Evolutionary conservation across 139 green algal genomes (phyloP).

Genomic region (Chlamydomonas sphaeroides): DNA sequence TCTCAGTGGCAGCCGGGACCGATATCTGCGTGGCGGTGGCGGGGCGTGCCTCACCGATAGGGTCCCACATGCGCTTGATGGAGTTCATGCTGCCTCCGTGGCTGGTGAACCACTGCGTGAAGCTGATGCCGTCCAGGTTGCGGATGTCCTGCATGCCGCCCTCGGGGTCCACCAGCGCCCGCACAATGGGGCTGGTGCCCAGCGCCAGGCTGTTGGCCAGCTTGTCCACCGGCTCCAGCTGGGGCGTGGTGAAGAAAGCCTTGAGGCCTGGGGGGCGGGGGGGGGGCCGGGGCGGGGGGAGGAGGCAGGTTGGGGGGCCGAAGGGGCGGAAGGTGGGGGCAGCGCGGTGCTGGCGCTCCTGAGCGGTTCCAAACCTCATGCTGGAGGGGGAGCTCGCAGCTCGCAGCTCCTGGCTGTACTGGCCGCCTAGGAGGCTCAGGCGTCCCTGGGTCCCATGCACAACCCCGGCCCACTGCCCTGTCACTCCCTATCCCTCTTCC

Average conservation of each 20-base stretch:
- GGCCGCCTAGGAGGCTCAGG: no score
- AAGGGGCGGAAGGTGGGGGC: no score
- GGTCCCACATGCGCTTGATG: constrained; percentile 97
- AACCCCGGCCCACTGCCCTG: no score
- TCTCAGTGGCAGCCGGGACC: no score
- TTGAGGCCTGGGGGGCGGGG: constrained; percentile 84
- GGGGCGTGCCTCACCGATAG: constrained; percentile 76
- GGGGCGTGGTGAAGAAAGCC: constrained; percentile 96
- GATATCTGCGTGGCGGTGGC: no score
- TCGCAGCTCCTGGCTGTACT: no score
- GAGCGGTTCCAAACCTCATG: no score
- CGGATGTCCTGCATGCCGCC: constrained; percentile 87
- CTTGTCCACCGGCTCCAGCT: constrained; percentile 90
- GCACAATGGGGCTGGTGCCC: constrained; percentile 91
- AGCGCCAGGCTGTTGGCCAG: constrained; percentile 88
- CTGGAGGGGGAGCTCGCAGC: no score
- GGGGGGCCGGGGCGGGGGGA: background rate
- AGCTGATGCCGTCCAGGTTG: constrained; percentile 86
- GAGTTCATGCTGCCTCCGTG: constrained; percentile 83
- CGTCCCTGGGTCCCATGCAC: no score
- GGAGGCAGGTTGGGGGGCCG: no score
- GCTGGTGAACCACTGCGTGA: constrained; percentile 93
- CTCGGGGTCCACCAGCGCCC: constrained; percentile 92
- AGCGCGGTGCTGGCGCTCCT: background rate
- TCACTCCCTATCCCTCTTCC: no score